Evolutionary conservation across 2,329 filamentous ascomycete genomes (phyloP), one percentile per base, ranked within the genome.

Genomic region (Fusarium drepaniforme): DNA sequence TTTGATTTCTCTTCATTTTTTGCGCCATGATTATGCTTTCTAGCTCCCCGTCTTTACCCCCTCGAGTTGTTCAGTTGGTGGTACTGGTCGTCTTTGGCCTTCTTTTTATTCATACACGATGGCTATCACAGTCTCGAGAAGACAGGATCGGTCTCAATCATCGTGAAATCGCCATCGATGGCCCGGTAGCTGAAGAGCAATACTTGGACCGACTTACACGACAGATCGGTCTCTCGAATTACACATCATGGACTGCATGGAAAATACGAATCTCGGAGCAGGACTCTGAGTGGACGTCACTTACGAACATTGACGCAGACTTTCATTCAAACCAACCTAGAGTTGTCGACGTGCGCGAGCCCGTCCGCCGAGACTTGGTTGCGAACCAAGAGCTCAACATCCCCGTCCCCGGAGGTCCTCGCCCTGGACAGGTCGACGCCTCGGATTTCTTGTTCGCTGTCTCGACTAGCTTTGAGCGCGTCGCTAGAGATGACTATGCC

Each of bases 401-500:
- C 51, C 79, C 83, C 4, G 74, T 84, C 15, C 77, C 80, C 6
- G 67, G 68, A 30, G 82, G 82, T 16, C 72, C 79, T 6, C 76
- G 70, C 6, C 79, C 82, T 5, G 80, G 79, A 18, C 77, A 81
- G 37, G 70, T 84, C 5, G 83, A 87, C 59, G 85, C 83, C 0
- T 85, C 86, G 0, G 75, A 81, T 3, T 83, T 85, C 59, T 70
- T 87, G 3, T 86, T 88, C 63, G 85, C 84, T 49, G 76, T 88
- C 30, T 84, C 85, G 3, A 86, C 86, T 0, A 86, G 84, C 15
- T 86, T 84, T 65, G 79, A 81, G 18, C 82, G 85, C 6, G 78
- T 88, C 35, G 78, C 79, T 3, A 81, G 83, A 51, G 77, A 81
- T 12, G 81, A 86, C 62, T 82, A 81, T 66, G 81, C 84, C 12